These are phyloP conservation scores for Saccharomycopsis capsularis DNA, from an alignment of 805 yeast species.

Conservation along the genomic window DNA sequence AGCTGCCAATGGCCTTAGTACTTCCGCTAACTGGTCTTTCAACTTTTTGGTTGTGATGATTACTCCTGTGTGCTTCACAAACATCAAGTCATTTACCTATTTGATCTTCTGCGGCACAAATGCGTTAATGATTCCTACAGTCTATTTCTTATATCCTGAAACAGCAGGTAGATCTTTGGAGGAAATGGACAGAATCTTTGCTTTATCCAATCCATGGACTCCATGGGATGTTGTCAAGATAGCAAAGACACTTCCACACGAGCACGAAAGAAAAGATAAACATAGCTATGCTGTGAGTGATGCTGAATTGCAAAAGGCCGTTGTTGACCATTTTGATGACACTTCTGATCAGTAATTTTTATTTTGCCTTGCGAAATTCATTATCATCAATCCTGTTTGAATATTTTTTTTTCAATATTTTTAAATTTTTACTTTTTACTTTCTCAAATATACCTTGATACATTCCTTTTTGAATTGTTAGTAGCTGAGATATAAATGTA, in stretches of 20 bases:
- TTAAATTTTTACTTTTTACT: too few relatives aligned
- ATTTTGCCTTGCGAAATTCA: too few relatives aligned
- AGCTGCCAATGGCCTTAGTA: constrained; percentile 33
- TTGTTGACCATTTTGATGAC: neutral
- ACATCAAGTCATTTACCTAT: constrained; percentile 50
- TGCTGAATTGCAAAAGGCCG: neutral
- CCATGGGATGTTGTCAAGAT: constrained; percentile 39
- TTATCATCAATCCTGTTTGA: too few relatives aligned
- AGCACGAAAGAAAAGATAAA: neutral
- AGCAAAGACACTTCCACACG: constrained; percentile 28
- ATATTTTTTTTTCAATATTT: too few relatives aligned
- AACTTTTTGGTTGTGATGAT: constrained; percentile 63
- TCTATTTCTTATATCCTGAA: constrained; percentile 67
- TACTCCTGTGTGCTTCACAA: constrained; percentile 48
- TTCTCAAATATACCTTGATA: too few relatives aligned
- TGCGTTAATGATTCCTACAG: constrained; percentile 52
- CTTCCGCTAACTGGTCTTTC: constrained; percentile 61
- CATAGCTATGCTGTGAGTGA: too few relatives aligned
- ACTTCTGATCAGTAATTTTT: too few relatives aligned
- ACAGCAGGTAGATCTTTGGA: constrained; percentile 71
- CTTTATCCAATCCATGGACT: constrained; percentile 30
- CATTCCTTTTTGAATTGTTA: too few relatives aligned
- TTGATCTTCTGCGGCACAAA: constrained; percentile 61
- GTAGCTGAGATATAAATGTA: too few relatives aligned
- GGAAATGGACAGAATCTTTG: constrained; percentile 57